Evolutionary conservation across 495 filamentous ascomycete genomes (phyloP).

Genomic region (Aspergillus bertholletiae): DNA sequence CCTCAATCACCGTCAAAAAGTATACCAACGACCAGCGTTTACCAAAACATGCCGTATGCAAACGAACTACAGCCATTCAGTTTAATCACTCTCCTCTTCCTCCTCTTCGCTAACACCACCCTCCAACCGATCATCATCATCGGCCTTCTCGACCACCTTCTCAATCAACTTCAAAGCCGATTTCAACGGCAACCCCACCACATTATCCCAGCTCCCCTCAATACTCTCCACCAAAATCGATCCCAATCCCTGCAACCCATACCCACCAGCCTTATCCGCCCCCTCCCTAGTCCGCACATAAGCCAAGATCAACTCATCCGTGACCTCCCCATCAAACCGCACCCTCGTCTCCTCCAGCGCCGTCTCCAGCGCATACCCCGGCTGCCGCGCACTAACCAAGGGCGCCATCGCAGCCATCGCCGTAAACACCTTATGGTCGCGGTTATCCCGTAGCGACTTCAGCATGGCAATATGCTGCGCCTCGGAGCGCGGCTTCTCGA

Average conservation of each 20-base stretch:
- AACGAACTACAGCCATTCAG: background rate
- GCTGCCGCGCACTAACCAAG: slow-evolving; percentile 66
- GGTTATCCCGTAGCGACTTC: slow-evolving; percentile 67
- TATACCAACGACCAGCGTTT: slow-evolving; percentile 5
- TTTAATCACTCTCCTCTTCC: slow-evolving; percentile 14
- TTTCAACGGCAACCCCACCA: slow-evolving; percentile 87
- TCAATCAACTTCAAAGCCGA: slow-evolving; percentile 80
- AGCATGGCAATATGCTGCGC: slow-evolving; percentile 83
- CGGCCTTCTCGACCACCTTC: slow-evolving; percentile 60
- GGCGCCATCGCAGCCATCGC: slow-evolving; percentile 79
- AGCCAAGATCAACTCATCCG: slow-evolving; percentile 77
- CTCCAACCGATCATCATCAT: slow-evolving; percentile 49
- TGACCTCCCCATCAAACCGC: slow-evolving; percentile 66
- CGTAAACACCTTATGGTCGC: slow-evolving; percentile 75
- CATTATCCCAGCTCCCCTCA: slow-evolving; percentile 89
- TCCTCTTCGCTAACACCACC: slow-evolving; percentile 28
- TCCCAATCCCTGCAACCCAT: slow-evolving; percentile 89
- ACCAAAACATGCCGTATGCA: background rate
- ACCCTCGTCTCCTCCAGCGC: slow-evolving; percentile 87
- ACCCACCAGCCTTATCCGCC: slow-evolving; percentile 93
- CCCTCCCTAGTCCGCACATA: slow-evolving; percentile 93
- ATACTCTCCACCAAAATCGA: slow-evolving; percentile 81
- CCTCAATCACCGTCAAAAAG: background rate
- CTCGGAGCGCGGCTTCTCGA: slow-evolving; percentile 85
- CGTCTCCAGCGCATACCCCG: slow-evolving; percentile 79